These are phyloP conservation scores for Pseudofabraea citricarpa DNA, from an alignment of 2,329 filamentous ascomycete species.

Conservation along the genomic window DNA sequence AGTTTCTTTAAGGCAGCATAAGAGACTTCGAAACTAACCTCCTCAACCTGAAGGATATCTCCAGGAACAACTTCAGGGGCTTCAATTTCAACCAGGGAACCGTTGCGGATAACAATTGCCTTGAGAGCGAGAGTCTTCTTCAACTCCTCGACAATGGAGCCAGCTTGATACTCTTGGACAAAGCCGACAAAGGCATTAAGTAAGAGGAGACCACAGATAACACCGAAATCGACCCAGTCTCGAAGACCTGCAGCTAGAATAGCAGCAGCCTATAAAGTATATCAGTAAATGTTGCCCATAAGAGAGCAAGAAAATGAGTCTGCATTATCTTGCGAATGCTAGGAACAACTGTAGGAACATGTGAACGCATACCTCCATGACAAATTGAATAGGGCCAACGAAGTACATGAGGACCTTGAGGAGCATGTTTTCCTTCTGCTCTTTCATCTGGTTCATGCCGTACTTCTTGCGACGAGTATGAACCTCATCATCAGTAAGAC, in stretches of 20 bases:
- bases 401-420: slow-evolving; percentile 82
- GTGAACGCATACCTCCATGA: slow-evolving; percentile 86
- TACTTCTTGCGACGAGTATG: slow-evolving; percentile 60
- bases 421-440: slow-evolving; percentile 80
- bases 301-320: no score
- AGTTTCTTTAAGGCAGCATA: slow-evolving; percentile 7
- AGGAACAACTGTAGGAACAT: no score
- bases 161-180: slow-evolving; percentile 84
- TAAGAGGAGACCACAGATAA: slow-evolving; percentile 77
- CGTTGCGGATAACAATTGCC: slow-evolving; percentile 81
- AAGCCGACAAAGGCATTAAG: slow-evolving; percentile 86
- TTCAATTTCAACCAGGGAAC: slow-evolving; percentile 71
- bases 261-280: slow-evolving; percentile 49
- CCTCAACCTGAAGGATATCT: slow-evolving; percentile 85
- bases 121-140: slow-evolving; percentile 89
- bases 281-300: no score
- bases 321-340: no score
- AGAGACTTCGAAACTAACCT: slow-evolving; percentile 37
- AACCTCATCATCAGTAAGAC: slow-evolving; percentile 71
- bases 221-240: slow-evolving; percentile 91
- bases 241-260: slow-evolving; percentile 77
- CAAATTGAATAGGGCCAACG: slow-evolving; percentile 85
- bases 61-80: slow-evolving; percentile 81
- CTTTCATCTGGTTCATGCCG: slow-evolving; percentile 85
- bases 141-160: slow-evolving; percentile 83